Percentiles rank a stretch among this genome's conserved stretches.
Conservation (phyloP, 306 rosid species). For the Prunus davidiana region DNA sequence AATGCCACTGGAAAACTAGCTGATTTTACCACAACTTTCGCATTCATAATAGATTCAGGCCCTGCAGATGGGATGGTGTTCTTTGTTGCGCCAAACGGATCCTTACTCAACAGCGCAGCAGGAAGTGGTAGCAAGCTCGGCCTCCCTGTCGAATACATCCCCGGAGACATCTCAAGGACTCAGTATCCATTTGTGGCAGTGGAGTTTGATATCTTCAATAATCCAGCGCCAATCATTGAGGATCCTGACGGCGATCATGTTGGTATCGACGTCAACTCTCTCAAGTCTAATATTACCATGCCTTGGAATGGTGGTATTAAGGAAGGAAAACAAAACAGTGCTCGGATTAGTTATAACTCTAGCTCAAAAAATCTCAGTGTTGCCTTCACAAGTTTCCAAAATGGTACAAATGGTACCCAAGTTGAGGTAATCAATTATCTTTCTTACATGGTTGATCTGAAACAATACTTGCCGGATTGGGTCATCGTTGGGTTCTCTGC, state of each 20-base stretch:
- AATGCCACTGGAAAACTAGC: conserved; percentile 22
- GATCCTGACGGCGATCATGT: conserved; percentile 14
- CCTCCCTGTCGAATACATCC: conserved; percentile 14
- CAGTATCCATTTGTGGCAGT: conserved; percentile 30
- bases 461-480: background rate
- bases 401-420: background rate
- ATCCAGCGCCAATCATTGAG: background rate
- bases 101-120: background rate
- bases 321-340: conserved; percentile 15
- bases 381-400: conserved; percentile 3
- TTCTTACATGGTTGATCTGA: background rate
- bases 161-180: background rate
- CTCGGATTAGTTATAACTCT: conserved; percentile 27
- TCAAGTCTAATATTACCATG: background rate
- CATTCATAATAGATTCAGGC: background rate
- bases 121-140: conserved; percentile 35
- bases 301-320: conserved; percentile 19
- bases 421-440: background rate
- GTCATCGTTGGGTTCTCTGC: conserved; percentile 15
- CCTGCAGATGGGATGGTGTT: conserved; percentile 39
- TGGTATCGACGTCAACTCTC: conserved; percentile 24
- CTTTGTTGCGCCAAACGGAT: conserved; percentile 26
- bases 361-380: conserved; percentile 25
- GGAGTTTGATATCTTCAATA: conserved; percentile 33
- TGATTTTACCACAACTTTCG: conserved; percentile 34